These are phyloP conservation scores for Phytophthora vignae DNA, from an alignment of 352 stramenopile genomes.

Conservation along the genomic window DNA sequence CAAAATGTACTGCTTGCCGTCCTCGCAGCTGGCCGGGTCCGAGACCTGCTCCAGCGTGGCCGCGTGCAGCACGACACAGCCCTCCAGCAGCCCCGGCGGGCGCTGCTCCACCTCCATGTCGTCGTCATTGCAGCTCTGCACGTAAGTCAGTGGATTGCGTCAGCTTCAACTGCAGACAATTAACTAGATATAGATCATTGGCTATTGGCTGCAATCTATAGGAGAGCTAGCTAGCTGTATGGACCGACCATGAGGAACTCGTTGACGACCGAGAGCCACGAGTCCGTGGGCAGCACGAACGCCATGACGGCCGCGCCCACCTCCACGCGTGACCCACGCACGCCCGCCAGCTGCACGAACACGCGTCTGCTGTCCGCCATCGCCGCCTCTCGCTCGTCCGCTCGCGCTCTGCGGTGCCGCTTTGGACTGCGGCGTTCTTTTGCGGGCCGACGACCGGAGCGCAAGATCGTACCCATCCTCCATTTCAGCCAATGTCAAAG, in stretches of 20 bases:
- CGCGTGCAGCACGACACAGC: slow-evolving; percentile 66
- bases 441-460: not conserved
- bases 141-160: not conserved
- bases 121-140: slow-evolving; percentile 80
- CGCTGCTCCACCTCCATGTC: slow-evolving; percentile 74
- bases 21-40: slow-evolving; percentile 51
- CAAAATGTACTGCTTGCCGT: slow-evolving; percentile 82
- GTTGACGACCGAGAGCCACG: slow-evolving; percentile 73
- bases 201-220: slow-evolving; percentile 7
- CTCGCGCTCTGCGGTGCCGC: slow-evolving; percentile 20
- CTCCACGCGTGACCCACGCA: slow-evolving; percentile 29
- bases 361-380: slow-evolving; percentile 69
- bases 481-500: slow-evolving; percentile 12
- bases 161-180: slow-evolving; percentile 9
- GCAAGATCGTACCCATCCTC: slow-evolving; percentile 17
- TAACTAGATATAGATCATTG: not conserved
- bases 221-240: not conserved
- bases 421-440: slow-evolving; percentile 13
- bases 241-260: slow-evolving; percentile 81
- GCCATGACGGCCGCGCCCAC: slow-evolving; percentile 59
- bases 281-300: slow-evolving; percentile 66
- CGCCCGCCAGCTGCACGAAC: slow-evolving; percentile 71
- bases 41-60: slow-evolving; percentile 53
- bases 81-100: slow-evolving; percentile 58
- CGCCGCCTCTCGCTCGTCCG: slow-evolving; percentile 23